Evolutionary conservation across 345 rosid species (phyloP), one percentile per base, ranked within the genome.

Genomic region (Durio zibethinus): DNA sequence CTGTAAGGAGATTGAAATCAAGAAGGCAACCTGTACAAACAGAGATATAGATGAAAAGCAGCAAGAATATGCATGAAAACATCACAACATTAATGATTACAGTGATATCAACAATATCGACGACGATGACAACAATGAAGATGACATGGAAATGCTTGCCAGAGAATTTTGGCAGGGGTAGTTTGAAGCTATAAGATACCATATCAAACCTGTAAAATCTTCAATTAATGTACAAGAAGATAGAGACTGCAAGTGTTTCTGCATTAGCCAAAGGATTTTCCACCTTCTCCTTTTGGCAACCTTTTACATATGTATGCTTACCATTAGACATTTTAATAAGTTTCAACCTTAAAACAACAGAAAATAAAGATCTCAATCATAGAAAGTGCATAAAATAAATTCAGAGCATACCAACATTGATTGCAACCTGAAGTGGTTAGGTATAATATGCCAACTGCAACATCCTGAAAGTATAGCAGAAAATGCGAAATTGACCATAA

Each of bases 321-420:
- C 59, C 50, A 43, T 45, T 68, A 7, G 54, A 7, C 56, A 23
- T 42, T 45, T 12, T 43, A 42, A 14, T n/a, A 43, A 43, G 5
- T 50, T 50, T 71, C 21, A 54, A 73, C 64, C 76, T 38, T 38
- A 38, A 54, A 57, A 56, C 63, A 36, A 23, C 36, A 56, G 62
- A 33, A 35, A 69, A 15, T 16, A 69, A 69, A 15, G 36, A 69
- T 73, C 65, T 73, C 65, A 73, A 52, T 48, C 7, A 10, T 21
- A 52, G 60, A 33, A 72, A 33, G 61, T 35, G 43, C 25, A 36
- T 9, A 14, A n/a, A 72, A n/a, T 53, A 72, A 72, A 38, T 29
- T 52, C 61, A 52, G 9, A 71, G 61, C n/a, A 72, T 33, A 52
- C 20, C 20, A 35, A 52, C 61, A 52, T 33, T 10, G 75, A 43